Conservation (phyloP, 2,329 filamentous ascomycete genomes). For the Neopestalotiopsis clavispora region DNA sequence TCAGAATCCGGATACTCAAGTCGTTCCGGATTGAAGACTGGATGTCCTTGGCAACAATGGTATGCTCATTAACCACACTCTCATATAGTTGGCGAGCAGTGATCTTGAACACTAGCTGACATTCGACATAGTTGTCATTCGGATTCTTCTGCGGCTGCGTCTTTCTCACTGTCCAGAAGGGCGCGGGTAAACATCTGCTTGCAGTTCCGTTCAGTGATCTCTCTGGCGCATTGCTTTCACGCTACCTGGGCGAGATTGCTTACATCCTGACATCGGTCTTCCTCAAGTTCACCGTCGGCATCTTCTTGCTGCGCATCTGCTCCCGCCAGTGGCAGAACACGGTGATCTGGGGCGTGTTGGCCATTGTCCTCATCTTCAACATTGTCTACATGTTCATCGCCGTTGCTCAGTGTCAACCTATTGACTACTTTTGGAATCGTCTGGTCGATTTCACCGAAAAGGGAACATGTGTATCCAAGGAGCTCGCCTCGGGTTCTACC, state of each 20-base stretch:
- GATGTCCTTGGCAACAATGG: conserved; percentile 30
- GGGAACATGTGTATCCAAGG: conserved; percentile 38
- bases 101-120: neutral
- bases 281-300: conserved; percentile 43
- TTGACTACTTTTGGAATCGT: conserved; percentile 43
- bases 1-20: conserved; percentile 28
- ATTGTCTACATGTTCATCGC: conserved; percentile 42
- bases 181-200: conserved; percentile 27
- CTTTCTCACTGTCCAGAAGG: conserved; percentile 27
- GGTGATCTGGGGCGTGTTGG: conserved; percentile 38
- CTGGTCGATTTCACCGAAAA: conserved; percentile 30
- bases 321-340: conserved; percentile 36
- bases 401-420: conserved; percentile 43
- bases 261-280: conserved; percentile 45
- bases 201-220: conserved; percentile 26
- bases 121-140: conserved; percentile 24
- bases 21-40: conserved; percentile 31
- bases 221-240: conserved; percentile 29
- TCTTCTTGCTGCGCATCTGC: conserved; percentile 45
- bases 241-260: conserved; percentile 42
- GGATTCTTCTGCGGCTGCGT: conserved; percentile 25
- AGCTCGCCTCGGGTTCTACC: conserved; percentile 36
- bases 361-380: conserved; percentile 37
- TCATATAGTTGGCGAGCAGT: too few relatives aligned
- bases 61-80: conserved; percentile 13